Base-by-base conservation (phyloP, 805 yeast species). In the Yarrowia sp. region DNA sequence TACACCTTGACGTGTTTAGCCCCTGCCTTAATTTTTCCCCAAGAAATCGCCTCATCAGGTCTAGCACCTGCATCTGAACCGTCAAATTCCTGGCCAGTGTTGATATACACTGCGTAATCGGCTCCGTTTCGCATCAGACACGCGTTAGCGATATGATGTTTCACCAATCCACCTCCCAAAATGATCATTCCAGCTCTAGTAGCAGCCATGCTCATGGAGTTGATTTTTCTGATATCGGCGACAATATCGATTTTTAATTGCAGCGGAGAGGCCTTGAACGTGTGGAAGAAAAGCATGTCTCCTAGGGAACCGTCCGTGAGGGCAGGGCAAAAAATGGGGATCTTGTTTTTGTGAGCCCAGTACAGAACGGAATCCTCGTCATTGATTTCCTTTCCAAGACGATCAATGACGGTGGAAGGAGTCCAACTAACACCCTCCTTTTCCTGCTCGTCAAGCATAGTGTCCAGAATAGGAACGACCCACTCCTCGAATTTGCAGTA, bases 101-200 rank as follows among this genome's bases (percentile, higher is more conserved):
- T 95, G 78, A 95, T 94, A 80, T 86, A 95, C 19, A 95, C 97
- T 7, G 99, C 98, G 77, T 89, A 92, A 78, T 95, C 99, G 26
- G 99, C 99, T 75, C 99, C 99, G 75, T 95, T 96, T 83, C 99
- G 89, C 99, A 95, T 95, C 74, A 95, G 83, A 77, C 98, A 94
- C 14, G 99, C 99, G 76, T 95, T 95, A 75, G 97, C 93, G 74
- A 95, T 95, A 77, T 95, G 99, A 78, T 95, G 99, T 81, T 95
- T 95, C 75, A 95, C 86, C 69, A 95, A 81, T 50, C 99, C 99
- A 75, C 99, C 99, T 69, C 99, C 99, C 63, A 95, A 84, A 71
- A 95, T 88, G 68, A 95, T 82, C 98, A 95, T 95, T 72, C 99
- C 98, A 7, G 99, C 98, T 73, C 83, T 85, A 41, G 89, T 84